Base-by-base conservation (phyloP, 352 stramenopile species). In the Phytopythium sindhum region DNA sequence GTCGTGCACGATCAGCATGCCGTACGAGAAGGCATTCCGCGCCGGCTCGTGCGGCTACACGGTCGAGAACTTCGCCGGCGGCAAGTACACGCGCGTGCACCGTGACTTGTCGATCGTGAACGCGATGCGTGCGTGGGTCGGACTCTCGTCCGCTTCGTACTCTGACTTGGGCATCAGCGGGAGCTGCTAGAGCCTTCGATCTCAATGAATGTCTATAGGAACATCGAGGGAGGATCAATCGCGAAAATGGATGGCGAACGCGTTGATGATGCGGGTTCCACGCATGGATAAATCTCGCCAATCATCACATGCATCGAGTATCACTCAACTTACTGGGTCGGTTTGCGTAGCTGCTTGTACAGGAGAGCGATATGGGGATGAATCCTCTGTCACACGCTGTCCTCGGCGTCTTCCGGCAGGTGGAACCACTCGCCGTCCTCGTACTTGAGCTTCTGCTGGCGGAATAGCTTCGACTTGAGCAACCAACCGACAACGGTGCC, bases 21-120 rank as follows among this genome's bases (percentile, higher is more conserved):
- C 74, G 28, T 87, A 78, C 55, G 77, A 86, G 41, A 75, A 80
- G 51, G 76, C 80, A 0, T 88, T 86, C 65, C 66, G 66, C 1
- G 58, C 69, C 21, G 77, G 78, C 19, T 87, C 78, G 15, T 86
- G 77, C 19, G 77, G 77, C 26, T 86, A 86, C 75, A 90, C 81
- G 5, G 81, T 88, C 12, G 70, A 84, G 48, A 50, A 66, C 21
- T 84, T 86, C 21, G 70, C 60, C 15, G 77, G 76, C 39, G 77
- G 75, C 56, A 86, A 81, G 51, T 89, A 88, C 71, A 89, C 80
- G 47, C 82, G 82, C n/a, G 78, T 87, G 41, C 82, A 91, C 57
- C 78, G 82, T 33, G 82, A 91, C 55, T 54, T 88, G 39, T 53
- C 68, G 10, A 88, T 91, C 37, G 79, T 91, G 48, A 88, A 88